Base-by-base conservation (phyloP, 2,329 filamentous ascomycete genomes). In the Epichloe hybrida region DNA sequence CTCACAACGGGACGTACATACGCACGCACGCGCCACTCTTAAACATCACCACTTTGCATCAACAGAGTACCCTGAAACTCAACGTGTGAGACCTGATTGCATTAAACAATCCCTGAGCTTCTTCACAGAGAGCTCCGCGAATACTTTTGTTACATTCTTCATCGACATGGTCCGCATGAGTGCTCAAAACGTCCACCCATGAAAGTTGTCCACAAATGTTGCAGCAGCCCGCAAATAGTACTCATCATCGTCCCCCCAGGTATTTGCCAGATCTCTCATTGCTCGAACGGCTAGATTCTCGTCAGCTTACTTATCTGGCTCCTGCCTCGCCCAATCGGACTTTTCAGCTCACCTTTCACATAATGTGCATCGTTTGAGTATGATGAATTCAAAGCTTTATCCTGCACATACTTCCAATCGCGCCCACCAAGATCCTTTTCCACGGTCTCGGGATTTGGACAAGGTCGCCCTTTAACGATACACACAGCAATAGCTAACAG, bases 401-500 rank as follows among this genome's bases (percentile, higher is more conserved):
- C 70, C 49, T 83, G 76, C 5, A 91, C 84, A 66, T 86, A 86
- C 5, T 79, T 76, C 93, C 93, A 98, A 47, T 79, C 74, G 59
- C 81, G 81, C 1, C 73, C 77, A 39, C 77, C 74, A n/a, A 80
- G 59, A 43, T 88, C 79, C 9, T 56, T 54, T 5, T 74, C 72
- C 52, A 93, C 75, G 31, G 76, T 73, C 51, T 83, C 77, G n/a
- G 79, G 69, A 50, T 85, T 76, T 51, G 95, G 80, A 52, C 74
- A 70, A 0, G 90, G 93, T 20, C 91, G 76, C 27, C 84, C 69
- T 60, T 87, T 83, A 2, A 81, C 70, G 49, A 95, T 79, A 62
- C 93, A 97, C 11, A 90, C 77, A 0, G 81, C 78, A 41, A 96
- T 66, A 0, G 84, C 80, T 41, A 95, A 77, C 5, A 98, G 70